Evolutionary conservation across 768 basidiomycete species (phyloP).

Genomic region (Lyophyllum shimeji): DNA sequence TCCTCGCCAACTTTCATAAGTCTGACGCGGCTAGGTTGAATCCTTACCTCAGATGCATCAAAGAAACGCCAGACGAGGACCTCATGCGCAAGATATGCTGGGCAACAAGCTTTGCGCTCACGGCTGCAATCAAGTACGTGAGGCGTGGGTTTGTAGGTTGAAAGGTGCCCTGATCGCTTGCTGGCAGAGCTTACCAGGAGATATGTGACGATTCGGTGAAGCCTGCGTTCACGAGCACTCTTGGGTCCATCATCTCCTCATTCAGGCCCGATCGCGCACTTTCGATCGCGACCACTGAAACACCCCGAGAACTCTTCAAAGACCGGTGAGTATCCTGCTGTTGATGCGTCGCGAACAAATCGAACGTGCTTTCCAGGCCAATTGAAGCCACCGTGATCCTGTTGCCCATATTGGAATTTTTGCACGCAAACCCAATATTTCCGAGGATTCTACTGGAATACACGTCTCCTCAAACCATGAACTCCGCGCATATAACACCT

Average conservation of each 20-base stretch:
- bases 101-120: slow-evolving; percentile 54
- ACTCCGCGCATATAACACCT: slow-evolving; percentile 25
- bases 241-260: slow-evolving; percentile 52
- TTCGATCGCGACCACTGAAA: slow-evolving; percentile 42
- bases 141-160: background rate
- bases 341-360: background rate
- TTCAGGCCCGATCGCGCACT: slow-evolving; percentile 57
- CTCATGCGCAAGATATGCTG: slow-evolving; percentile 59
- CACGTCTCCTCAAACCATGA: slow-evolving; percentile 23
- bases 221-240: slow-evolving; percentile 46
- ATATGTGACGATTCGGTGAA: slow-evolving; percentile 50
- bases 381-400: slow-evolving; percentile 59
- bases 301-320: slow-evolving; percentile 55
- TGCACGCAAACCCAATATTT: slow-evolving; percentile 51
- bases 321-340: slow-evolving; percentile 42
- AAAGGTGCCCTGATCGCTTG: background rate
- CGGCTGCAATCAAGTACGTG: slow-evolving; percentile 49
- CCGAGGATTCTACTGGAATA: slow-evolving; percentile 43
- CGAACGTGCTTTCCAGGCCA: slow-evolving; percentile 42
- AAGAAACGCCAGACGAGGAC: slow-evolving; percentile 43
- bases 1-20: slow-evolving; percentile 72
- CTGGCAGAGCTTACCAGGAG: slow-evolving; percentile 52
- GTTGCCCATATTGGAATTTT: slow-evolving; percentile 62
- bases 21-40: slow-evolving; percentile 71
- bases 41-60: slow-evolving; percentile 57